phyloP scores from a whole-genome alignment of 1,284 basidiomycete genomes.

The Melampsora americana region DNA sequence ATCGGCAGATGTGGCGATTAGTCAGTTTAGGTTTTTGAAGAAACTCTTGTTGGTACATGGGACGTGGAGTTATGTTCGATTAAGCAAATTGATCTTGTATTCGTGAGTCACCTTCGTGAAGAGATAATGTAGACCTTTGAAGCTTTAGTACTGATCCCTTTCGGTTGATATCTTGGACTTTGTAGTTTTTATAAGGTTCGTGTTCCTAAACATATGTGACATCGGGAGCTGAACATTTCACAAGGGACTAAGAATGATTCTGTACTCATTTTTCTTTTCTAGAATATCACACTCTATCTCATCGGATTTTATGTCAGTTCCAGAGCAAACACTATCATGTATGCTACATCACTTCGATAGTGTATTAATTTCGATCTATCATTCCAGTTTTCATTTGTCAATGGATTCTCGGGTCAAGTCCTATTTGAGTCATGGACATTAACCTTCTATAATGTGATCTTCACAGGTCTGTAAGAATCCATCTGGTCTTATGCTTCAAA shows the following conservation, averaged over 20 bases:
- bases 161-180: not conserved
- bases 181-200: slow-evolving; percentile 42
- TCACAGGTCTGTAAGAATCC: slow-evolving; percentile 46
- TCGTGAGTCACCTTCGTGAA: slow-evolving; percentile 39
- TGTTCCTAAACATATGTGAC: not conserved
- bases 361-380: not conserved
- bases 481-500: not conserved
- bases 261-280: not conserved
- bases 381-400: slow-evolving; percentile 83
- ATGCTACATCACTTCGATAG: not conserved
- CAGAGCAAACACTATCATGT: not conserved
- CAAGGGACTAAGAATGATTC: not conserved
- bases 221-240: not conserved
- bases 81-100: slow-evolving; percentile 85
- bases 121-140: slow-evolving; percentile 9
- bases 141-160: not conserved
- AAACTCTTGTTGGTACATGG: slow-evolving; percentile 96
- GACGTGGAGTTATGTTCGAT: slow-evolving; percentile 92
- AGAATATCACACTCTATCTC: slow-evolving; percentile 43
- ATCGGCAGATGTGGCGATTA: slow-evolving; percentile 93
- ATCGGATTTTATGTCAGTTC: slow-evolving; percentile 43
- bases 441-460: slow-evolving; percentile 59
- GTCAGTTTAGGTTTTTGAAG: slow-evolving; percentile 94
- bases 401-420: slow-evolving; percentile 97
- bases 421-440: slow-evolving; percentile 98